These are phyloP conservation scores for Aspergillus aculeatus DNA, from an alignment of 2,329 filamentous ascomycete genomes.

Conservation along the genomic window DNA sequence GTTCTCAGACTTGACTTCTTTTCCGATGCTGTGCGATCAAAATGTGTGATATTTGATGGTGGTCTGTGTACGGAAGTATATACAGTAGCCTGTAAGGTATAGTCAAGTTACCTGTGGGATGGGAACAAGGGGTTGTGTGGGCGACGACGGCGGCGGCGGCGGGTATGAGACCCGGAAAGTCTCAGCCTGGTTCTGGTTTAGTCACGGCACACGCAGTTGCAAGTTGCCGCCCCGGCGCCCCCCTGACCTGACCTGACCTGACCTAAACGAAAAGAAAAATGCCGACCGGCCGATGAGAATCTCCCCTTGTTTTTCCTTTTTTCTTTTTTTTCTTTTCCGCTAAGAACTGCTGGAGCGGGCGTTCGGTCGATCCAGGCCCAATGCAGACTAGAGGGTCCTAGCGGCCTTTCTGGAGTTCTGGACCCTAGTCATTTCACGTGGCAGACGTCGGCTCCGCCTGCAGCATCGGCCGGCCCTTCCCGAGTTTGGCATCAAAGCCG, in stretches of 20 bases:
- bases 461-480: slow-evolving; percentile 26
- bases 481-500: slow-evolving; percentile 32
- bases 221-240: not conserved
- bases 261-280: not conserved
- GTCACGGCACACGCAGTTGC: not conserved
- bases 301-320: not conserved
- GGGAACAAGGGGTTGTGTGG: not conserved
- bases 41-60: not conserved
- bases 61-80: not conserved
- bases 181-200: not conserved
- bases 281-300: slow-evolving; percentile 3
- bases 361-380: slow-evolving; percentile 12
- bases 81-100: not conserved
- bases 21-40: not conserved
- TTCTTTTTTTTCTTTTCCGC: not conserved
- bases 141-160: no score
- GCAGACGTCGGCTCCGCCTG: slow-evolving; percentile 22
- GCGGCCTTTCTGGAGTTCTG: slow-evolving; percentile 20
- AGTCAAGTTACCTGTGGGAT: not conserved
- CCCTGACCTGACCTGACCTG: no score
- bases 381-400: slow-evolving; percentile 15
- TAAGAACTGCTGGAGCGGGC: slow-evolving; percentile 28
- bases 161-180: not conserved
- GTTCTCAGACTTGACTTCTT: not conserved
- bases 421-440: slow-evolving; percentile 29